A percentile compares a stretch with the other conserved stretches of the same genome.
phyloP scores from a whole-genome alignment of 2,329 filamentous ascomycete genomes.

The Fusarium tjaetaba region DNA sequence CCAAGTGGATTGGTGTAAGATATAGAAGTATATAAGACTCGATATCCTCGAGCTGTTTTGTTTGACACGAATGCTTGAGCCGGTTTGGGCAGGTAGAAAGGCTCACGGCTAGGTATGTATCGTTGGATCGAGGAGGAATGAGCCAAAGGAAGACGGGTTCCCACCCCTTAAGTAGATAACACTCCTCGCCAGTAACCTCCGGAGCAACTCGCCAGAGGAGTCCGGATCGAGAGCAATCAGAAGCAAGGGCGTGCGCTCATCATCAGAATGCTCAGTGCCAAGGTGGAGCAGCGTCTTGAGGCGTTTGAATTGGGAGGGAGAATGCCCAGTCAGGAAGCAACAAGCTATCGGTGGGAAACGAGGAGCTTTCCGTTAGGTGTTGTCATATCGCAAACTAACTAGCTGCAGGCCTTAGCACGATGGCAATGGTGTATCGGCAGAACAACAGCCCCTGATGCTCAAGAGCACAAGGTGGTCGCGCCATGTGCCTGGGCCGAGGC shows the following conservation, averaged over 20 bases:
- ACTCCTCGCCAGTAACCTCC: conserved; percentile 30
- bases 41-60: conserved; percentile 22
- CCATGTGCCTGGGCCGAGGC: conserved; percentile 42
- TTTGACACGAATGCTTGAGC: conserved; percentile 25
- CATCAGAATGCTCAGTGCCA: conserved; percentile 40
- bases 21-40: conserved; percentile 16
- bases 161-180: conserved; percentile 44
- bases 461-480: conserved; percentile 27
- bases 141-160: conserved; percentile 32
- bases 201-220: conserved; percentile 27
- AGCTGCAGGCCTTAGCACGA: conserved; percentile 35
- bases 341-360: conserved; percentile 41
- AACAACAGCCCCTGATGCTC: conserved; percentile 18
- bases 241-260: conserved; percentile 40
- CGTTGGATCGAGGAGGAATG: conserved; percentile 17
- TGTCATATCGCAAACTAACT: conserved; percentile 34
- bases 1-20: conserved; percentile 34
- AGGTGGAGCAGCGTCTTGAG: conserved; percentile 33
- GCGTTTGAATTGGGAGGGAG: conserved; percentile 26
- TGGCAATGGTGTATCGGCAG: conserved; percentile 30
- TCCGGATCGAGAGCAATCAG: conserved; percentile 21
- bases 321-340: conserved; percentile 42
- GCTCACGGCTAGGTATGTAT: conserved; percentile 21
- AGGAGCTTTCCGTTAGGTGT: conserved; percentile 36
- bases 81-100: conserved; percentile 15